Conservation (phyloP, 495 filamentous ascomycete genomes). For the Aspergillus steynii region DNA sequence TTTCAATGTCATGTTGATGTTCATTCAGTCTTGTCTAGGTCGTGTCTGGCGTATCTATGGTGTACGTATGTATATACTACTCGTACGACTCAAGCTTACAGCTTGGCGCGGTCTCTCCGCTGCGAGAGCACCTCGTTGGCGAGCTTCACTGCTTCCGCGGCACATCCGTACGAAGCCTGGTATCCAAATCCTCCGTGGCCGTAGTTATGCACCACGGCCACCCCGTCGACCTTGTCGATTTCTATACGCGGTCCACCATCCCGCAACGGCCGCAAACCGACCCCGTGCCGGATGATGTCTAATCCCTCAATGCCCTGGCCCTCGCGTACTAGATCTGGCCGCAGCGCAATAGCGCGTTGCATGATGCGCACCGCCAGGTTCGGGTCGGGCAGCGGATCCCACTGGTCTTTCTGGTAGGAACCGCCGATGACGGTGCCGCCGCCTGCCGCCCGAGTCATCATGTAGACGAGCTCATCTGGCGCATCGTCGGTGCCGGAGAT, state of each 20-base stretch:
- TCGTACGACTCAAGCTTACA: conserved; percentile 21
- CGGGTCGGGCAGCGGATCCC: conserved; percentile 79
- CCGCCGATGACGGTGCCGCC: conserved; percentile 84
- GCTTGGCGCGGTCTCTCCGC: conserved; percentile 34
- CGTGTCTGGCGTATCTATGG: not conserved
- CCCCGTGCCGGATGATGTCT: conserved; percentile 83
- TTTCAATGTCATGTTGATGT: not conserved
- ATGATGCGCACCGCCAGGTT: conserved; percentile 85
- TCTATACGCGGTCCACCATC: conserved; percentile 78
- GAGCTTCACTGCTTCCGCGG: conserved; percentile 65
- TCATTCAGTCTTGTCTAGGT: not conserved
- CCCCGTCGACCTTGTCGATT: conserved; percentile 70
- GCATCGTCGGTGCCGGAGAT: conserved; percentile 80
- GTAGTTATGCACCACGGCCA: conserved; percentile 90
- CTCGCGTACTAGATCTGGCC: conserved; percentile 66
- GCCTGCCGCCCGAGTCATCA: conserved; percentile 86
- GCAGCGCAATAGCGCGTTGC: conserved; percentile 72
- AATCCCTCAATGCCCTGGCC: conserved; percentile 80
- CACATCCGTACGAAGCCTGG: conserved; percentile 85
- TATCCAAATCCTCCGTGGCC: conserved; percentile 94
- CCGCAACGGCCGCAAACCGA: conserved; percentile 80
- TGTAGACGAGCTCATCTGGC: conserved; percentile 76
- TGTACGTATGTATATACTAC: not conserved
- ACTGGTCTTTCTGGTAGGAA: conserved; percentile 78
- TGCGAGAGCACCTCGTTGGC: conserved; percentile 60